phyloP scores from a whole-genome alignment of 139 green algal genomes.

The Chlorella sp. region DNA sequence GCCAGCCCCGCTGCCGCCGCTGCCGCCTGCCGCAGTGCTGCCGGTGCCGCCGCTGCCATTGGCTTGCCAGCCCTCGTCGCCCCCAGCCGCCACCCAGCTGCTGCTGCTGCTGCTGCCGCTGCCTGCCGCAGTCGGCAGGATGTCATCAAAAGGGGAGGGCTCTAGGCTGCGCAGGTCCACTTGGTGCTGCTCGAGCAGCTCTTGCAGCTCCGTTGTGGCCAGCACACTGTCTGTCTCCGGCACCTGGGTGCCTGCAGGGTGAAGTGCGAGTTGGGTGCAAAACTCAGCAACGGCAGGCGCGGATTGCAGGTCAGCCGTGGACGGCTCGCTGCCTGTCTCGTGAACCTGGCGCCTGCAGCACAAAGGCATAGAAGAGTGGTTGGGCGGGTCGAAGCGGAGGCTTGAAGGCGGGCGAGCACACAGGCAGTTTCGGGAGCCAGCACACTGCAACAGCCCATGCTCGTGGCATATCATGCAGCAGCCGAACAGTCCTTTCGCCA shows the following conservation, averaged over 20 bases:
- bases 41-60: neutral
- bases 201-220: conserved; percentile 85
- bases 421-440: too few relatives aligned
- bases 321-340: too few relatives aligned
- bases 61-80: neutral
- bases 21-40: neutral
- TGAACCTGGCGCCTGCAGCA: too few relatives aligned
- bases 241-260: conserved; percentile 41
- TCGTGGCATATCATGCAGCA: too few relatives aligned
- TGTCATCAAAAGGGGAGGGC: conserved; percentile 40
- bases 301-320: too few relatives aligned
- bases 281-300: too few relatives aligned
- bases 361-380: too few relatives aligned
- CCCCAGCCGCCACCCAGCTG: neutral
- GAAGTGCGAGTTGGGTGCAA: too few relatives aligned
- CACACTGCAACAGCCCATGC: too few relatives aligned
- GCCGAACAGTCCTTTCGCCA: too few relatives aligned
- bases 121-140: neutral
- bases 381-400: too few relatives aligned
- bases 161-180: conserved; percentile 32
- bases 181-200: conserved; percentile 71
- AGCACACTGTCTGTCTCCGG: conserved; percentile 93
- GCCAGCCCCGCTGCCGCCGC: conserved; percentile 10
- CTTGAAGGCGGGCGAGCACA: too few relatives aligned
- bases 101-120: neutral